phyloP scores from a whole-genome alignment of 2,329 filamentous ascomycete species.

The Hypoxylon sp. region DNA sequence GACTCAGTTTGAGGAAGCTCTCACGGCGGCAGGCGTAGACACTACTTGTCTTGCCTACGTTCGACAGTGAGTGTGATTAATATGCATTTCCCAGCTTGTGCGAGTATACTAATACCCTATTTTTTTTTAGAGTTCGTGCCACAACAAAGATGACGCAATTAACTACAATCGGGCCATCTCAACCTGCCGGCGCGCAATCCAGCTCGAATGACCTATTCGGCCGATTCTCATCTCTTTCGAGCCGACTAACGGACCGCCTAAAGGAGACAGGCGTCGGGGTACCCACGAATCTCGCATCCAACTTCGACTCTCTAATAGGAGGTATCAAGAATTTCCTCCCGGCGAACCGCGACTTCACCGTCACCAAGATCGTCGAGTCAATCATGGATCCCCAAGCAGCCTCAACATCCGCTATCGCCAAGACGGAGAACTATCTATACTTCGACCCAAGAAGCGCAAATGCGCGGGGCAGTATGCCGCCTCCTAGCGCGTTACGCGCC shows the following conservation, averaged over 20 bases:
- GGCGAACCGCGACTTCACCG: slow-evolving; percentile 91
- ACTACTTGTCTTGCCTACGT: slow-evolving; percentile 86
- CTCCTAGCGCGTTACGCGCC: slow-evolving; percentile 74
- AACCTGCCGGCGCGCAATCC: slow-evolving; percentile 72
- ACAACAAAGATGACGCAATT: slow-evolving; percentile 99
- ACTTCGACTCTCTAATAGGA: slow-evolving; percentile 94
- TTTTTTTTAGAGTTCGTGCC: slow-evolving; percentile 78
- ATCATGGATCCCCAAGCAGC: slow-evolving; percentile 96
- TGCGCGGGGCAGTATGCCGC: slow-evolving; percentile 90
- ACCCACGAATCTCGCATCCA: slow-evolving; percentile 75
- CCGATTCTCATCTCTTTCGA: slow-evolving; percentile 92
- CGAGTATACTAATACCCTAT: not conserved
- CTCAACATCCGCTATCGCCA: slow-evolving; percentile 91
- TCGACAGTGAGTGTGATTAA: slow-evolving; percentile 74
- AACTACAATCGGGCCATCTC: slow-evolving; percentile 83
- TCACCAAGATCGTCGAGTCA: slow-evolving; percentile 98
- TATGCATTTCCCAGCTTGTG: not conserved
- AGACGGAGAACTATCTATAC: slow-evolving; percentile 97
- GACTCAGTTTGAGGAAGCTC: slow-evolving; percentile 86
- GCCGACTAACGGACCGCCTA: slow-evolving; percentile 91
- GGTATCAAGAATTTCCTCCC: slow-evolving; percentile 99
- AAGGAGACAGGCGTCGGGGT: slow-evolving; percentile 88
- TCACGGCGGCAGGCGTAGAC: slow-evolving; percentile 82
- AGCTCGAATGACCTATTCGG: slow-evolving; percentile 86
- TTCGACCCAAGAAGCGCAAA: slow-evolving; percentile 96